These are phyloP conservation scores for Metschnikowia kofuensis DNA, from an alignment of 805 yeast species.

Conservation along the genomic window DNA sequence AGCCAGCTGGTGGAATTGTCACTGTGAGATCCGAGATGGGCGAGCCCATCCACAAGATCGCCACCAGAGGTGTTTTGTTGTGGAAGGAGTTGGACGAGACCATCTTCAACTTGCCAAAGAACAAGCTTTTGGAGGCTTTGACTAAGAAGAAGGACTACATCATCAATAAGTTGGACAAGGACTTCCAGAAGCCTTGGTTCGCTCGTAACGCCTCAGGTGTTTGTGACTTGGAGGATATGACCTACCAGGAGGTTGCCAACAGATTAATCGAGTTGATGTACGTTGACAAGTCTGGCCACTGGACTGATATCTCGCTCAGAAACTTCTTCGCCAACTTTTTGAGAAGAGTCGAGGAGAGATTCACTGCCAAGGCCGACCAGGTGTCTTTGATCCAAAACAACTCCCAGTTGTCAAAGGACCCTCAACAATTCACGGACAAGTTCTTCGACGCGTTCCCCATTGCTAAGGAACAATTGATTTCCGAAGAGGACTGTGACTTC, in stretches of 20 bases:
- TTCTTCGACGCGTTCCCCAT: conserved; percentile 69
- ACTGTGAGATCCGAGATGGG: conserved; percentile 99
- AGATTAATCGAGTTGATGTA: conserved; percentile 87
- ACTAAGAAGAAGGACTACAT: conserved; percentile 82
- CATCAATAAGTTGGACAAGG: conserved; percentile 82
- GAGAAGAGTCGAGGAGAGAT: conserved; percentile 96
- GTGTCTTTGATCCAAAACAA: conserved; percentile 73
- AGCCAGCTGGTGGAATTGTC: conserved; percentile 94
- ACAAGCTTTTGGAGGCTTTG: conserved; percentile 77
- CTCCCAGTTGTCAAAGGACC: conserved; percentile 58
- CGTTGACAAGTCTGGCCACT: conserved; percentile 70
- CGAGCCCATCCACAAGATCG: conserved; percentile 98
- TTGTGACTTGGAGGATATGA: conserved; percentile 93
- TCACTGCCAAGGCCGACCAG: conserved; percentile 52
- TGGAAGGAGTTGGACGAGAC: conserved; percentile 98
- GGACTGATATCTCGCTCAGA: conserved; percentile 88
- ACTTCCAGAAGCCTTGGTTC: conserved; percentile 98
- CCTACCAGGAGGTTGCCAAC: conserved; percentile 84
- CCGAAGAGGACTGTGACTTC: conserved; percentile 93
- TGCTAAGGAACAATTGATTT: conserved; percentile 77
- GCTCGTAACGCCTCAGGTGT: conserved; percentile 75
- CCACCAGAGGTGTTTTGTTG: conserved; percentile 94
- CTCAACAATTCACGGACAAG: conserved; percentile 55
- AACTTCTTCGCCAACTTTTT: conserved; percentile 82
- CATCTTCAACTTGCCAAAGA: conserved; percentile 86